Evolutionary conservation across 495 filamentous ascomycete genomes (phyloP), one percentile per base, ranked within the genome.

Genomic region (Viridothelium virens): DNA sequence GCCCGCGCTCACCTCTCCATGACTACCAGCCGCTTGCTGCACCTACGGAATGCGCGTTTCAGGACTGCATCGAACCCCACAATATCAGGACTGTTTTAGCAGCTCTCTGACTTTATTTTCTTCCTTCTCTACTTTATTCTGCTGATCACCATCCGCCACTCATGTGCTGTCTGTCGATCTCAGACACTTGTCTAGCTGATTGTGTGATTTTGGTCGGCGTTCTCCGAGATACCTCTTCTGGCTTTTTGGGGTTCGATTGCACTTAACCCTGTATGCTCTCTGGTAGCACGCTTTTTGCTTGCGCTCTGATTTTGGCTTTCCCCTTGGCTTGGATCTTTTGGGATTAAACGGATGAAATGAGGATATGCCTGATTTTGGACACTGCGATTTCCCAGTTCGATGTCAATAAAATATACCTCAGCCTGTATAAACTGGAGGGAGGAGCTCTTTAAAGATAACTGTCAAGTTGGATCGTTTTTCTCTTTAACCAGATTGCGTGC

Each of bases 181-280:
- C 53, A 33, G 18, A 53, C 12, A 59, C 5, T 59, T 31, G 14
- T 59, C 25, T 59, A 7, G 48, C 48, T 5, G 48, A 25, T 16
- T 53, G 0, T 53, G 5, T 53, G 9, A 14, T 53, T 53, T 53
- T 10, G 33, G 18, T 59, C 53, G 53, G 53, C 53, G 53, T 59
- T 59, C 53, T 59, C 53, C 53, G 53, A 59, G 53, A 59, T 59
- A 59, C 53, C 53, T 59, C 53, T 59, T 59, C 18, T 25, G 7
- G n/a, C 31, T 59, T 7, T 14, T 59, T 59, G 31, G 53, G 53
- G 48, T 36, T 36, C 7, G 53, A 59, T 59, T 59, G 53, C 53
- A 10, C 36, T 36, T 59, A 18, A 59, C 31, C 53, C 53, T 59
- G 31, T 6, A 59, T 59, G 53, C 31, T 36, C 31, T 7, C 14